Evolutionary conservation across 75 land plant species (phyloP).

Genomic region (Pinus albicaulis): DNA sequence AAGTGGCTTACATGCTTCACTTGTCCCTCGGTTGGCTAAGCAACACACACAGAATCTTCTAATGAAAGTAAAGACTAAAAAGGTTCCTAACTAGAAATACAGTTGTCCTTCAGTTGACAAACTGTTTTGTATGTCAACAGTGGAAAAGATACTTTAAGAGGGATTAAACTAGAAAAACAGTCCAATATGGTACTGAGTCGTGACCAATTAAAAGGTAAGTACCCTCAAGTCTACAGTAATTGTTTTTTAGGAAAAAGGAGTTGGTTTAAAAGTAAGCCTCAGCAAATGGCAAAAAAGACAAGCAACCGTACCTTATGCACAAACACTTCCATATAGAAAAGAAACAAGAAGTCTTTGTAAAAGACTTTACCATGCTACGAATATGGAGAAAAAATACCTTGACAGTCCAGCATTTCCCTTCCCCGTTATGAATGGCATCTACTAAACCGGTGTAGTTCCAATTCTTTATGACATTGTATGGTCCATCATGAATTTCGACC

Average conservation of each 20-base stretch:
- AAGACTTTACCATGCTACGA: neutral
- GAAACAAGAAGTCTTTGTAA: neutral
- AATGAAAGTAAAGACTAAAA: no score
- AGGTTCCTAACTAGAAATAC: no score
- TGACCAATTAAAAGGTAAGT: neutral
- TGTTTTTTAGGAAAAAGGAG: no score
- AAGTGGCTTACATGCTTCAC: no score
- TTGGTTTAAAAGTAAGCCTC: neutral
- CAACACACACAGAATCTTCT: no score
- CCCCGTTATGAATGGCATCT: conserved; percentile 44
- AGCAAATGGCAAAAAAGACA: neutral
- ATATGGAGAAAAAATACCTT: conserved; percentile 23
- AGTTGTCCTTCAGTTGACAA: neutral
- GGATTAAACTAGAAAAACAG: neutral
- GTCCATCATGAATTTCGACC: conserved; percentile 55
- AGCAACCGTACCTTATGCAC: neutral
- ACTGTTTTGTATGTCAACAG: neutral
- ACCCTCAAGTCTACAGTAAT: neutral
- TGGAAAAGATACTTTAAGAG: neutral
- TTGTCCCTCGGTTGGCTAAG: no score
- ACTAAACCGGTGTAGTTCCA: conserved; percentile 43
- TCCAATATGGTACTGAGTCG: neutral
- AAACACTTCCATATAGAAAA: neutral
- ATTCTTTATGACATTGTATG: conserved; percentile 55
- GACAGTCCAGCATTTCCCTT: conserved; percentile 41